Evolutionary conservation across 2,329 filamentous ascomycete species (phyloP).

Genomic region (Nothopassalora personata): DNA sequence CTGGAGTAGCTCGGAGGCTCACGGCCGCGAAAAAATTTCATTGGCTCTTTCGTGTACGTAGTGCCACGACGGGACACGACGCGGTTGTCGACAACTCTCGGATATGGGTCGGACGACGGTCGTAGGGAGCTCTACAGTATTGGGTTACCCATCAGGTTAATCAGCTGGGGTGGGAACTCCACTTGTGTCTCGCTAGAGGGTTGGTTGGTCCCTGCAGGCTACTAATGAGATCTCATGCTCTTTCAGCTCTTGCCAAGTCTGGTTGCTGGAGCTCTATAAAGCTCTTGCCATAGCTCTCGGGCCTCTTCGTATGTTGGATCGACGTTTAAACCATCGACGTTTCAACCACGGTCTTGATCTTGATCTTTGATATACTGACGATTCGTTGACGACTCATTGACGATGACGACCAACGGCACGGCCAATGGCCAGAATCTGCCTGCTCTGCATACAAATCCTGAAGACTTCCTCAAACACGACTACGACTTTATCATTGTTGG

Average conservation of each 20-base stretch:
- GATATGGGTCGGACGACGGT: not conserved
- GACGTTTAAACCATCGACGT: too few relatives aligned
- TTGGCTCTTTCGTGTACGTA: not conserved
- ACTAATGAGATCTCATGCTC: not conserved
- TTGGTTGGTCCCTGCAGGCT: not conserved
- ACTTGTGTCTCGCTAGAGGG: not conserved
- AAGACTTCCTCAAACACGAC: conserved; percentile 25
- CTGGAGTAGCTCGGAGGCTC: too few relatives aligned
- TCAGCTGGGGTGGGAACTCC: not conserved
- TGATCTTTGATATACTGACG: too few relatives aligned
- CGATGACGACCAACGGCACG: conserved; percentile 20
- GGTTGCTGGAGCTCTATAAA: not conserved
- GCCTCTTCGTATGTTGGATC: not conserved
- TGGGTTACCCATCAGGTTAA: not conserved
- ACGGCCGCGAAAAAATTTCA: too few relatives aligned
- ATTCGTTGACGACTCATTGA: not conserved
- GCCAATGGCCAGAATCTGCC: conserved; percentile 17
- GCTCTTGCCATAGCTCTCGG: not conserved
- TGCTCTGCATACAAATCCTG: conserved; percentile 22
- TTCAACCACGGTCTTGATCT: too few relatives aligned
- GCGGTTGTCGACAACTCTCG: not conserved
- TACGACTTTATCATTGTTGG: conserved; percentile 31
- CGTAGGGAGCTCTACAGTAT: not conserved
- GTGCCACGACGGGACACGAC: not conserved
- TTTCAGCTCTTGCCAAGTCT: not conserved